phyloP scores from a whole-genome alignment of 768 basidiomycete species.

The Calocybe cyanea region DNA sequence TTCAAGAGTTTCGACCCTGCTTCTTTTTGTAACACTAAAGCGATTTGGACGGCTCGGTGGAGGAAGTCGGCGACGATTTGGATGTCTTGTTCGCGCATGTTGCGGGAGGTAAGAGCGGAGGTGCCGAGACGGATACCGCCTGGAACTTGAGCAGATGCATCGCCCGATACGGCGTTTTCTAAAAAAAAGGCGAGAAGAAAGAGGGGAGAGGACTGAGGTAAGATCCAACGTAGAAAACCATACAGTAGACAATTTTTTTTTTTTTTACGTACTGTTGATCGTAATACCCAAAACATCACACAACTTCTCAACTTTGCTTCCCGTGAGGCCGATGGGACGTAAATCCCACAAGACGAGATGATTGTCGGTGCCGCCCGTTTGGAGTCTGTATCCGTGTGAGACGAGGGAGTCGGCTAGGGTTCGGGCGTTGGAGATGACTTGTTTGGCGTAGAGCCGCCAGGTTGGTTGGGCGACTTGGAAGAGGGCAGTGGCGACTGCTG shows the following conservation, averaged over 20 bases:
- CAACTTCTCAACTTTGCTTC: conserved; percentile 97
- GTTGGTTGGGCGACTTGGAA: conserved; percentile 87
- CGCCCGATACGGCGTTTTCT: conserved; percentile 98
- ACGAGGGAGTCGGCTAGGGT: conserved; percentile 71
- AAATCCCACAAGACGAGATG: conserved; percentile 98
- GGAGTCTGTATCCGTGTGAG: conserved; percentile 88
- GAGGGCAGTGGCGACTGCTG: conserved; percentile 89
- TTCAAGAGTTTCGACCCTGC: conserved; percentile 92
- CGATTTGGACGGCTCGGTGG: conserved; percentile 91
- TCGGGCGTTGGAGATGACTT: conserved; percentile 87
- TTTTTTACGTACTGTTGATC: conserved; percentile 72
- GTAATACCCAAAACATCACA: conserved; percentile 97
- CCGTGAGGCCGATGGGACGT: conserved; percentile 92
- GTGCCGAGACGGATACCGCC: conserved; percentile 97
- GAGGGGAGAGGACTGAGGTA: not conserved
- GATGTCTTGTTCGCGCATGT: conserved; percentile 88
- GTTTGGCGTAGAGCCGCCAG: conserved; percentile 90
- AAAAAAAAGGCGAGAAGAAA: not conserved
- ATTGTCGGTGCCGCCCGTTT: conserved; percentile 96
- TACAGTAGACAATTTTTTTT: too few species aligned
- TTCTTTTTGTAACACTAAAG: conserved; percentile 87
- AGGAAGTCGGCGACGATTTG: conserved; percentile 86
- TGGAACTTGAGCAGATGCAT: conserved; percentile 91
- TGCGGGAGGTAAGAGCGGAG: conserved; percentile 88
- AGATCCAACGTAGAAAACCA: not conserved